Conservation (phyloP, 2,329 filamentous ascomycete genomes). For the Penicillium sp. region DNA sequence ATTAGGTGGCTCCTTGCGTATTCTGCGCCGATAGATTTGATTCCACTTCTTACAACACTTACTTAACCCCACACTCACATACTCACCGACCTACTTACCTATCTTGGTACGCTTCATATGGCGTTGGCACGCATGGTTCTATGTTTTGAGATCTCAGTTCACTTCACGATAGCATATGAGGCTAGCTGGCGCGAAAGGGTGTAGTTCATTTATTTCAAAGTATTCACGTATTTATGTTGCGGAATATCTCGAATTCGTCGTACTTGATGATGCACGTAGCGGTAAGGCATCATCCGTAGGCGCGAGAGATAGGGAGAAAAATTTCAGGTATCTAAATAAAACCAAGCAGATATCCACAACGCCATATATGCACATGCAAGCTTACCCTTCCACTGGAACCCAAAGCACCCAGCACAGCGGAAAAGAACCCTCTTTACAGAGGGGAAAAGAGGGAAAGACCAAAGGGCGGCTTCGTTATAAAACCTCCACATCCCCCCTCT, state of each 20-base stretch:
- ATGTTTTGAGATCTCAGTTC: not conserved
- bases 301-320: too few relatives aligned
- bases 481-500: conserved; percentile 50
- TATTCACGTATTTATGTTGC: not conserved
- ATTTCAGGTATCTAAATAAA: too few relatives aligned
- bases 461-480: conserved; percentile 3
- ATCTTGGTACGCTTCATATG: not conserved
- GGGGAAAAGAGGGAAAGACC: not conserved
- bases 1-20: not conserved
- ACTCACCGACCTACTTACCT: not conserved
- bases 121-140: not conserved
- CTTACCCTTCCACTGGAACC: not conserved
- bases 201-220: not conserved
- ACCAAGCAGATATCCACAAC: not conserved
- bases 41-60: not conserved
- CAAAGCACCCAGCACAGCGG: not conserved
- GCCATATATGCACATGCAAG: not conserved
- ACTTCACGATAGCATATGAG: not conserved
- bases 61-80: too few relatives aligned
- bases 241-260: too few relatives aligned
- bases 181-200: not conserved
- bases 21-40: not conserved
- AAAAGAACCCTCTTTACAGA: not conserved
- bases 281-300: too few relatives aligned
- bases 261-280: too few relatives aligned